phyloP scores from a whole-genome alignment of 805 yeast genomes.

The Ogataea minuta region DNA sequence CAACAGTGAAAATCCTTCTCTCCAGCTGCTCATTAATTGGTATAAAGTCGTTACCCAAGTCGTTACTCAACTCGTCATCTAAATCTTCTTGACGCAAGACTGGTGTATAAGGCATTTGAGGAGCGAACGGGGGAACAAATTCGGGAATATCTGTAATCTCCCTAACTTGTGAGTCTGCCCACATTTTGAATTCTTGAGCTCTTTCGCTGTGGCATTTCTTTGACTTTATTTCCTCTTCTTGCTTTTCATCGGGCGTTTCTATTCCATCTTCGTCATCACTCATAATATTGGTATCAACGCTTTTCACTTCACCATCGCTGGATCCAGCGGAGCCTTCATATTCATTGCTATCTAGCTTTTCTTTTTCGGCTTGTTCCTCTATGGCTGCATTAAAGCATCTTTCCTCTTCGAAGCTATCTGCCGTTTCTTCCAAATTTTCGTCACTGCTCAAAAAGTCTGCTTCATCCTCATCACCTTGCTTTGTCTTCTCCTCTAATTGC shows the following conservation, averaged over 20 bases:
- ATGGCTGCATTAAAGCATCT: conserved; percentile 26
- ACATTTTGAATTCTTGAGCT: conserved; percentile 72
- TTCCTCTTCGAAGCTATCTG: conserved; percentile 16
- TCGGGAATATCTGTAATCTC: conserved; percentile 59
- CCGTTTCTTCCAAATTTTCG: conserved; percentile 30
- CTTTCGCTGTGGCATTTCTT: conserved; percentile 39
- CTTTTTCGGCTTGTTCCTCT: conserved; percentile 26
- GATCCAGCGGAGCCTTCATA: conserved; percentile 16
- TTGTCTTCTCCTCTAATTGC: conserved; percentile 45
- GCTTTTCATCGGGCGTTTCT: conserved; percentile 28
- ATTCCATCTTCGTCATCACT: conserved; percentile 24
- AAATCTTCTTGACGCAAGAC: conserved; percentile 67
- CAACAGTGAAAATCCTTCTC: conserved; percentile 66
- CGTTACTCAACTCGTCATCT: conserved; percentile 64
- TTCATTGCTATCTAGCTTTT: conserved; percentile 18
- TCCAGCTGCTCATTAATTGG: conserved; percentile 52
- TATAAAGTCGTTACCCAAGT: conserved; percentile 58
- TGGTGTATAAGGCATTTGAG: conserved; percentile 51
- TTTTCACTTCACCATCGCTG: conserved; percentile 14
- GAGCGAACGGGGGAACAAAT: conserved; percentile 47
- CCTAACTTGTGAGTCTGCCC: conserved; percentile 81
- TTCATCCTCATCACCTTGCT: conserved; percentile 52
- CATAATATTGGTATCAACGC: conserved; percentile 13
- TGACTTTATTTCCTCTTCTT: conserved; percentile 27
- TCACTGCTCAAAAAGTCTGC: conserved; percentile 48